Conservation (phyloP, 192 early-diverging fungal genomes). For the Coemansia sp. region DNA sequence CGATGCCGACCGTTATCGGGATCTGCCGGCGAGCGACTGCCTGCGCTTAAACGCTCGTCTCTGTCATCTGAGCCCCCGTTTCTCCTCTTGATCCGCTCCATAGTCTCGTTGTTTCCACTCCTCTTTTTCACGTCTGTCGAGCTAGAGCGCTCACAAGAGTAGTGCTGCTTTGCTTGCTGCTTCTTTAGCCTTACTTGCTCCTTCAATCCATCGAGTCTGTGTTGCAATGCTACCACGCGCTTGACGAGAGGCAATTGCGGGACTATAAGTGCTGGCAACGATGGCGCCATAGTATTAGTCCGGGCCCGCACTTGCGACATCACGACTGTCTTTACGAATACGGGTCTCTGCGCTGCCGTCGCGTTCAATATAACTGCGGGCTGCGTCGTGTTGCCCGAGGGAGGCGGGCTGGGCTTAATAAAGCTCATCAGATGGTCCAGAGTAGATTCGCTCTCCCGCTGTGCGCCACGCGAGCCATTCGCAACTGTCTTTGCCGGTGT, state of each 20-base stretch:
- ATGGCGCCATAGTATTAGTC: constrained; percentile 8
- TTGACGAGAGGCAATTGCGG: constrained; percentile 20
- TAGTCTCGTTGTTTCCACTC: not conserved
- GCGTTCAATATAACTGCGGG: not conserved
- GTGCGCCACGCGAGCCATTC: not conserved
- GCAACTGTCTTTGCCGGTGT: constrained; percentile 4
- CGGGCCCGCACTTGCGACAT: constrained; percentile 32
- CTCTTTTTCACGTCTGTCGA: not conserved
- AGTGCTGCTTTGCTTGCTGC: constrained; percentile 11
- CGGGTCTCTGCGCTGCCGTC: not conserved
- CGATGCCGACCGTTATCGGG: not conserved
- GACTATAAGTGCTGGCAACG: constrained; percentile 27
- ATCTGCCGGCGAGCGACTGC: constrained; percentile 3
- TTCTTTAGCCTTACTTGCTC: constrained; percentile 11
- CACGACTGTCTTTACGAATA: constrained; percentile 36
- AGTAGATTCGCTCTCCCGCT: constrained; percentile 26
- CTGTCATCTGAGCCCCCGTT: not conserved
- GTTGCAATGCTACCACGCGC: constrained; percentile 14
- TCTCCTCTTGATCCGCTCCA: not conserved
- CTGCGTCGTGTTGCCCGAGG: constrained; percentile 13
- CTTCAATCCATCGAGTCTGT: constrained; percentile 11
- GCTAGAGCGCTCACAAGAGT: not conserved
- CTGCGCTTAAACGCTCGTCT: not conserved
- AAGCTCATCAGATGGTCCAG: constrained; percentile 45
- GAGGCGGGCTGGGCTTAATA: constrained; percentile 36